Base-by-base conservation (phyloP, 2,329 filamentous ascomycete species). In the Colletotrichum sp. region DNA sequence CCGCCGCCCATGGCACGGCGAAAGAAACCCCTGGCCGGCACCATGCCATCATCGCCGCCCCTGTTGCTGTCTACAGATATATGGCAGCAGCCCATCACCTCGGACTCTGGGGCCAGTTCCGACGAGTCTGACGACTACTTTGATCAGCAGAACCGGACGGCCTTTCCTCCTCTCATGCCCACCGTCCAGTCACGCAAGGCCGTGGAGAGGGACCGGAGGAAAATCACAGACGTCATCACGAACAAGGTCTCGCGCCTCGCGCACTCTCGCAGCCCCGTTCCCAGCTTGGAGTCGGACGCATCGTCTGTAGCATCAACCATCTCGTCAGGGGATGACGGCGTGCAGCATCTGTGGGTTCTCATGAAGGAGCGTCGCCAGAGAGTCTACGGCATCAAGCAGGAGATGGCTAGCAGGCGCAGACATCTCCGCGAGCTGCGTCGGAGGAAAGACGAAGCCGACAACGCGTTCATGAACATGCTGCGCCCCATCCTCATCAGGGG, bases 381-480 rank as follows among this genome's bases (percentile, higher is more conserved):
- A 32, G 28, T 85, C 15, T 79, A 79, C 30, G 79, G 79, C 1
- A 81, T 83, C 28, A 84, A 82, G 66, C 67, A 66, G 4, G 75
- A 81, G 16, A 87, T 87, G 83, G 79, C 82, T 5, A 70, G 71
- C 18, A 82, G 80, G 65, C 81, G 85, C 36, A 82, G 80, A 39
- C 78, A 81, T 44, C 67, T 87, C 49, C 80, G 80, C 55, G 76
- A 81, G 6, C 71, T 85, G 21, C 83, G 85, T 2, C 81, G 78
- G 21, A 78, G 76, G 28, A 85, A 82, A 68, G 83, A 85, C 52
- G 80, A 83, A 30, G 81, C 84, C 8, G 86, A 87, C 65, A 87
- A 87, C 76, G 80, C 80, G 2, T 85, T 87, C 62, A 86, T 87
- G 85, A 81, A 81, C 32, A 77, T 84, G 18, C 77, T 87, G 24